Conservation (phyloP, 148 eudicot genomes). For the Euryodendron excelsum region DNA sequence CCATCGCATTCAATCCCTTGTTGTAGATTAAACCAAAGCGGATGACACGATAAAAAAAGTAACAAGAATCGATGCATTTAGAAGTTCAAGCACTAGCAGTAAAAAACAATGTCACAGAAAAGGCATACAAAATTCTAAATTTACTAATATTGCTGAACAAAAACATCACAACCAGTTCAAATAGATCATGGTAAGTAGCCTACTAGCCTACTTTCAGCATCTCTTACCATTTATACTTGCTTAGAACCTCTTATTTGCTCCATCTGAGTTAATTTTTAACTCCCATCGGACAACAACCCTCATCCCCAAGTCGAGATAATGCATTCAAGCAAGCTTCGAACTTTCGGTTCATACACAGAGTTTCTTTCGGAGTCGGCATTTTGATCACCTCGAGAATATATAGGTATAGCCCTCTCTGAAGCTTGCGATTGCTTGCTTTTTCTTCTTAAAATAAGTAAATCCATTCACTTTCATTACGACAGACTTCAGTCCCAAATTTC, state of each 20-base stretch:
- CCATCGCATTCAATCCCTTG: not conserved
- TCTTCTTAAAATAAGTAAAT: slow-evolving; percentile 72
- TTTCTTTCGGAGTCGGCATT: slow-evolving; percentile 72
- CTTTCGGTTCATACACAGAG: slow-evolving; percentile 41
- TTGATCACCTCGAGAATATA: slow-evolving; percentile 49
- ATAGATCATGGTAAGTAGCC: not conserved
- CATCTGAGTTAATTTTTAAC: too few relatives aligned
- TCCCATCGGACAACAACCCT: too few relatives aligned
- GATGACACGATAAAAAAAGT: not conserved
- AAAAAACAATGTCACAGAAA: not conserved
- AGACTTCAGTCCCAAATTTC: slow-evolving; percentile 60
- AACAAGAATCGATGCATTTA: not conserved
- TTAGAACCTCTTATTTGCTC: too few relatives aligned
- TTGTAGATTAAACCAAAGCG: not conserved
- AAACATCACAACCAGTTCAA: not conserved
- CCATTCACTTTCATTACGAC: slow-evolving; percentile 89
- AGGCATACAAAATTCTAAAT: slow-evolving; percentile 6
- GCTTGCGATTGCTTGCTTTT: slow-evolving; percentile 73
- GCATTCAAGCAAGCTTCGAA: too few relatives aligned
- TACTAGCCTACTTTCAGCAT: not conserved
- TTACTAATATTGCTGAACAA: not conserved
- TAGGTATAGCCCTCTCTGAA: slow-evolving; percentile 77
- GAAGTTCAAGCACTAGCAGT: not conserved
- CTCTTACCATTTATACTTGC: not conserved
- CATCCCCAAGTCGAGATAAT: too few relatives aligned